Evolutionary conservation across 208 protist species (phyloP), one percentile per base, ranked within the genome.

Genomic region (Trypanosoma cruzi): DNA sequence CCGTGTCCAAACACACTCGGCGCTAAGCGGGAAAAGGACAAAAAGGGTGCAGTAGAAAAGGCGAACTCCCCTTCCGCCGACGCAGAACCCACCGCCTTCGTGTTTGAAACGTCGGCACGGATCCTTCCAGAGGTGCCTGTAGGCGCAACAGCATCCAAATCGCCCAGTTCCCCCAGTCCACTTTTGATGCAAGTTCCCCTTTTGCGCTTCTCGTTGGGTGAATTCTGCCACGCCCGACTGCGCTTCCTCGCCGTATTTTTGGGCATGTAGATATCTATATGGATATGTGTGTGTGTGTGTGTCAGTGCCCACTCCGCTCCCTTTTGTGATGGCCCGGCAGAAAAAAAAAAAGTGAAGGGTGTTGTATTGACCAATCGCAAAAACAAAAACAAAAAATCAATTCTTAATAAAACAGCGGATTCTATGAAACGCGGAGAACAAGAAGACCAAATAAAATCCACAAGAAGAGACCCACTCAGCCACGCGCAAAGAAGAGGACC

Each of bases 151-250:
- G 79, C 84, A 65, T 93, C 89, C 28, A 95, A 75, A 61, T 95
- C 85, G 32, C 67, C 72, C 16, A 95, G 71, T 29, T 90, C 85
- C 5, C 79, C 75, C 0, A 95, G 75, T 4, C 89, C 89, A 26
- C 59, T 61, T 53, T 91, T 91, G 49, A 95, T 92, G 80, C 84
- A 82, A 37, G 77, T 79, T 13, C 86, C 89, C 14, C 70, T 64
- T n/a, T 83, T 74, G 13, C 89, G 86, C 26, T 73, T 65, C 71
- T 50, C 73, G 70, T 34, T 71, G 44, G 18, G 52, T 68, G 26
- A 49, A 4, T 22, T 77, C 4, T 10, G 56, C 48, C n/a, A 34
- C 10, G 20, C 20, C 54, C 32, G 31, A 16, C 18, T 32, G 22
- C 72, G 72, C 61, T 72, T 71, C 7, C 28, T 48, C 11, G 22